phyloP scores from a whole-genome alignment of 2,329 filamentous ascomycete genomes.

The Orbilia quercus region DNA sequence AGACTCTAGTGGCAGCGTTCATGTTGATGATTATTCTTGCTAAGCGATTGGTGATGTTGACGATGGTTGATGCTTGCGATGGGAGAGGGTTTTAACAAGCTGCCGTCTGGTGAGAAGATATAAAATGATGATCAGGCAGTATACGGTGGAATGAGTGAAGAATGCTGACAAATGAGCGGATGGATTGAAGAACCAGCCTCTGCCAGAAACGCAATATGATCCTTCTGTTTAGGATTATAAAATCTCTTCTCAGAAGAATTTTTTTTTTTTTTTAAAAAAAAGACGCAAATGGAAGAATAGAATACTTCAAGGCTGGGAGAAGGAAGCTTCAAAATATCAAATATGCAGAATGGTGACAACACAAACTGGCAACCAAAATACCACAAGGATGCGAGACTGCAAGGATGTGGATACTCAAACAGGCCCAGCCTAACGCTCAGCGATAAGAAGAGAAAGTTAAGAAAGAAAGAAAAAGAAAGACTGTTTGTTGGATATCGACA shows the following conservation, averaged over 20 bases:
- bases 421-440: conserved; percentile 24
- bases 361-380: conserved; percentile 27
- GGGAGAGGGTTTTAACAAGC: too few species aligned
- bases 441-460: conserved; percentile 5
- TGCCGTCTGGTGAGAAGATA: conserved; percentile 4
- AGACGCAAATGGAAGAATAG: too few species aligned
- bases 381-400: conserved; percentile 2
- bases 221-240: conserved; percentile 1
- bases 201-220: background rate
- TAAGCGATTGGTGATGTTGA: background rate
- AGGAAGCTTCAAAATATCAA: conserved; percentile 3
- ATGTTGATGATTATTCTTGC: conserved; percentile 16
- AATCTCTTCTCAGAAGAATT: background rate
- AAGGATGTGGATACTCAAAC: too few species aligned
- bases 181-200: conserved; percentile 9
- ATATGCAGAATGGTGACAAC: conserved; percentile 20
- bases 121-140: conserved; percentile 6
- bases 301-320: background rate
- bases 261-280: background rate
- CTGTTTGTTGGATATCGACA: conserved; percentile 3
- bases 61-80: conserved; percentile 6
- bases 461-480: conserved; percentile 17
- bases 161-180: conserved; percentile 26
- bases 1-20: conserved; percentile 25
- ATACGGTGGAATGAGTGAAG: conserved; percentile 30